Percentiles rank a stretch among this genome's conserved stretches.
phyloP scores from a whole-genome alignment of 371 early-diverging fungal genomes.

The Globomyces sp. region DNA sequence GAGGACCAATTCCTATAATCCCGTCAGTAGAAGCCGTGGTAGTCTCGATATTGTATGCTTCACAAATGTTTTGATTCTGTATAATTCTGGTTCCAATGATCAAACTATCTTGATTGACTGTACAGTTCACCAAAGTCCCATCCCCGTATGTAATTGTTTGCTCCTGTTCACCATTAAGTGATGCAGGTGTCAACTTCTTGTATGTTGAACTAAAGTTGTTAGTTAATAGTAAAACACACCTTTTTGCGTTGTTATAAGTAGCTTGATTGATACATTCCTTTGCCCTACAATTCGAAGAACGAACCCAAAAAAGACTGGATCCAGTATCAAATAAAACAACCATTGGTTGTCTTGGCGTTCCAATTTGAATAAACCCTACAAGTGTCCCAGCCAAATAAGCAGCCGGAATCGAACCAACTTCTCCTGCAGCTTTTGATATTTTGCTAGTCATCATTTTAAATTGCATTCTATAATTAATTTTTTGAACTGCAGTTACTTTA shows the following conservation, averaged over 20 bases:
- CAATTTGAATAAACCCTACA: conserved; percentile 14
- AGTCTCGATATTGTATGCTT: conserved; percentile 1
- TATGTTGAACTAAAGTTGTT: conserved; percentile 1
- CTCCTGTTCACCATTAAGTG: no score
- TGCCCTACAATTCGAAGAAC: conserved; percentile 1
- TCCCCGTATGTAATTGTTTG: conserved; percentile 8
- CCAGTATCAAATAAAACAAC: conserved; percentile 25
- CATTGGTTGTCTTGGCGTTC: conserved; percentile 21
- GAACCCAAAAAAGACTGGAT: conserved; percentile 23
- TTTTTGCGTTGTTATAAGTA: background rate
- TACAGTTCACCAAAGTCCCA: conserved; percentile 11
- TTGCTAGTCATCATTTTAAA: no score
- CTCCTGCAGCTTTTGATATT: no score
- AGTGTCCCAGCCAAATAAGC: background rate
- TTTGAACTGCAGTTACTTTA: no score
- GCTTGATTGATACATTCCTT: conserved; percentile 7
- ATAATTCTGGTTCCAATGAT: conserved; percentile 4
- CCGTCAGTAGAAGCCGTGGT: conserved; percentile 9
- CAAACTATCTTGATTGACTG: background rate
- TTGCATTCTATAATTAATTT: no score
- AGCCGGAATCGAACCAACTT: conserved; percentile 3
- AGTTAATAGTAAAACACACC: background rate
- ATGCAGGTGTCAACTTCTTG: background rate
- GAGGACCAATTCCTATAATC: conserved; percentile 17
- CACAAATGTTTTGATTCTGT: background rate